Percentiles rank a stretch among this genome's conserved stretches.
Evolutionary conservation across 805 yeast genomes (phyloP).

Genomic region (Metschnikowia matae): DNA sequence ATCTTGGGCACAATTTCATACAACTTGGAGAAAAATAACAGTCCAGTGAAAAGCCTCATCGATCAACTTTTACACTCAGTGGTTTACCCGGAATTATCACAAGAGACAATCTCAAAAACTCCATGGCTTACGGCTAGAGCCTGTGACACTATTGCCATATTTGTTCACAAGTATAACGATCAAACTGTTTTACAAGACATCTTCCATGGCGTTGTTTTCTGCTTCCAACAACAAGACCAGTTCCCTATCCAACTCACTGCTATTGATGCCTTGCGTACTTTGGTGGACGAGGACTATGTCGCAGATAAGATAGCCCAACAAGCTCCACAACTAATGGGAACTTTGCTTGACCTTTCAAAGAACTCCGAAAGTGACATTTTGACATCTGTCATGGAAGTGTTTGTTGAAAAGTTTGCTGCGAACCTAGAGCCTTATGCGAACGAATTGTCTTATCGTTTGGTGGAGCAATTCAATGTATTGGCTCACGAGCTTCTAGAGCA

Average conservation of each 20-base stretch:
- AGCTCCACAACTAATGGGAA: conserved; percentile 44
- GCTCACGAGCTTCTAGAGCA: conserved; percentile 51
- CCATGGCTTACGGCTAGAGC: conserved; percentile 46
- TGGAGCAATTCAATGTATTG: conserved; percentile 68
- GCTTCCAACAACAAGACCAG: conserved; percentile 40
- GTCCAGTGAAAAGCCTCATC: conserved; percentile 38
- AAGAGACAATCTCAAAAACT: conserved; percentile 23
- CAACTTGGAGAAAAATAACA: conserved; percentile 31
- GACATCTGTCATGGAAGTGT: conserved; percentile 43
- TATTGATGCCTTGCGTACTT: conserved; percentile 48
- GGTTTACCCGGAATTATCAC: conserved; percentile 39
- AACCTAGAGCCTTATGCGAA: conserved; percentile 52
- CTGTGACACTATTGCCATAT: conserved; percentile 43
- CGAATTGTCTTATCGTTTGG: conserved; percentile 50
- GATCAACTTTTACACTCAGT: conserved; percentile 36
- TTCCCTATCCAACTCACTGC: conserved; percentile 50
- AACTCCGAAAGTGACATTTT: conserved; percentile 41
- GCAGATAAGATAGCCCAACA: conserved; percentile 41
- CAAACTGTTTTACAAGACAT: conserved; percentile 34
- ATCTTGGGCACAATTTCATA: conserved; percentile 38
- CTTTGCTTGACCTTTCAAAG: conserved; percentile 42
- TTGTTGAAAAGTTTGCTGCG: conserved; percentile 41
- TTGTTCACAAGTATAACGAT: conserved; percentile 32
- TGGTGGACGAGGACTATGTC: conserved; percentile 38
- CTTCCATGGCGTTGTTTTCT: conserved; percentile 37